Evolutionary conservation across 2,329 filamentous ascomycete species (phyloP).

Genomic region (Pseudopithomyces maydicus): DNA sequence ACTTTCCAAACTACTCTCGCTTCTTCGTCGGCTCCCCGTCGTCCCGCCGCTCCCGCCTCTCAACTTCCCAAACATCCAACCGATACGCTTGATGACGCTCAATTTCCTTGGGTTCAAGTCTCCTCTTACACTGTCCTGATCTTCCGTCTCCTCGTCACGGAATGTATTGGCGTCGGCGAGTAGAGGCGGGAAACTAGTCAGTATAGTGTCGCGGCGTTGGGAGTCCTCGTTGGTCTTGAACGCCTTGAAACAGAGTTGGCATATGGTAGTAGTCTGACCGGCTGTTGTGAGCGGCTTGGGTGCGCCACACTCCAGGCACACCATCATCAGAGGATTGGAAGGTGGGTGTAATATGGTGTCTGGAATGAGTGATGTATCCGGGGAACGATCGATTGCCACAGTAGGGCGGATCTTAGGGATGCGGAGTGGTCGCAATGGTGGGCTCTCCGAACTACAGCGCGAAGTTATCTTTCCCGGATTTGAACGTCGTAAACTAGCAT

Average conservation of each 20-base stretch:
- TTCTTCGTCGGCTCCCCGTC: background rate
- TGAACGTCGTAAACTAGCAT: background rate
- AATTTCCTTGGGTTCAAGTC: background rate
- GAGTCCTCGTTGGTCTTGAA: slow-evolving; percentile 9
- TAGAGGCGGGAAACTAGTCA: slow-evolving; percentile 20
- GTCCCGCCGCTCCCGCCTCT: background rate
- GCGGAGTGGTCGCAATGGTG: background rate
- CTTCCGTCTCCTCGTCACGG: too few relatives aligned
- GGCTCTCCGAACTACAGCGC: background rate
- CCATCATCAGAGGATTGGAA: background rate
- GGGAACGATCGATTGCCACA: background rate
- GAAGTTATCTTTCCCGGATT: background rate
- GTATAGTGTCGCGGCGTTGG: background rate
- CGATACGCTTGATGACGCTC: background rate
- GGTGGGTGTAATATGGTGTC: background rate
- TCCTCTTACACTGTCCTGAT: background rate
- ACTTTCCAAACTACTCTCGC: background rate
- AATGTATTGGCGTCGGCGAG: background rate
- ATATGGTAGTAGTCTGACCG: slow-evolving; percentile 5
- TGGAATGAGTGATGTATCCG: background rate
- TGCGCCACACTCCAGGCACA: slow-evolving; percentile 3
- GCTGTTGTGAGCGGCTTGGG: background rate
- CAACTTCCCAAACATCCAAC: background rate
- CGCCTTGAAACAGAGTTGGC: slow-evolving; percentile 9
- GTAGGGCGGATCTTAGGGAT: background rate